A percentile compares a stretch with the other conserved stretches of the same genome.
Conservation (phyloP, 495 filamentous ascomycete genomes). For the Hypoxylon lienhwacheense region DNA sequence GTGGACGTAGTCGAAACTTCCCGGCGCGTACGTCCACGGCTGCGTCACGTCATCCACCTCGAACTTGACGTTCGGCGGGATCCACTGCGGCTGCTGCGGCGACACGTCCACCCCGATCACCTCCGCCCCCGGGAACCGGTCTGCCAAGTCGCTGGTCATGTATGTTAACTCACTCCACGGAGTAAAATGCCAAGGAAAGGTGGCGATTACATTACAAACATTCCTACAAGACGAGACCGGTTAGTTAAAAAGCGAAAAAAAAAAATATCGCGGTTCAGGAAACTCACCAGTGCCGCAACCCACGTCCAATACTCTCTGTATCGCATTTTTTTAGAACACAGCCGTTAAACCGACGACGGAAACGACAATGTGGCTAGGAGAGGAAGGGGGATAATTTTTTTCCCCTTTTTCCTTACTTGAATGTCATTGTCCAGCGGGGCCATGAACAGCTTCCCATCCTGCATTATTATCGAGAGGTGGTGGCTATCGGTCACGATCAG, state of each 20-base stretch:
- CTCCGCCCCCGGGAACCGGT: slow-evolving; percentile 52
- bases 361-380: too few relatives aligned
- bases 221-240: slow-evolving; percentile 20
- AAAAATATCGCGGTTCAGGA: too few relatives aligned
- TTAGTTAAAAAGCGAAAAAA: too few relatives aligned
- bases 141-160: slow-evolving; percentile 59
- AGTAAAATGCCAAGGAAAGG: neutral
- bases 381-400: too few relatives aligned
- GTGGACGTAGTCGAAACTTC: slow-evolving; percentile 63
- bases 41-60: slow-evolving; percentile 58
- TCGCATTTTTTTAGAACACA: neutral
- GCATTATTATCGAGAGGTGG: slow-evolving; percentile 37
- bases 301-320: slow-evolving; percentile 42
- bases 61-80: slow-evolving; percentile 56
- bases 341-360: neutral
- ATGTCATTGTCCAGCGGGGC: slow-evolving; percentile 37
- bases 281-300: slow-evolving; percentile 44
- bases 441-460: slow-evolving; percentile 50
- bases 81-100: slow-evolving; percentile 51
- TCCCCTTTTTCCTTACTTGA: slow-evolving; percentile 34
- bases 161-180: slow-evolving; percentile 6
- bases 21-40: slow-evolving; percentile 50
- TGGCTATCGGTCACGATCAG: slow-evolving; percentile 28
- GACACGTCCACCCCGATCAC: slow-evolving; percentile 62
- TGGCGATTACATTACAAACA: slow-evolving; percentile 44